Percentiles rank a stretch among this genome's conserved stretches.
phyloP scores from a whole-genome alignment of 2,329 filamentous ascomycete species.

The Bipolaris cookei region DNA sequence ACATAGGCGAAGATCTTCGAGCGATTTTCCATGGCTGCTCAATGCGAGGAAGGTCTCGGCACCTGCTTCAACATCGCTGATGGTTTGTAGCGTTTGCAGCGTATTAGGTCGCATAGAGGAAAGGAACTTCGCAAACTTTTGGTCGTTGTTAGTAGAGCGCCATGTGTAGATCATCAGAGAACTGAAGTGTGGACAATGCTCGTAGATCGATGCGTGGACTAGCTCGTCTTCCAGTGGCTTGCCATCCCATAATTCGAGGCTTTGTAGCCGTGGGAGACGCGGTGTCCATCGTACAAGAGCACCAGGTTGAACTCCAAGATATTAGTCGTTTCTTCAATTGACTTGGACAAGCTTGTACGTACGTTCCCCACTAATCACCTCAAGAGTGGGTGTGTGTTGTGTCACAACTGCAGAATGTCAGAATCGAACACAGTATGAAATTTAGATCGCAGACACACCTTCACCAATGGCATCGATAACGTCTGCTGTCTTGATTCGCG shows the following conservation, averaged over 20 bases:
- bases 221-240: slow-evolving; percentile 63
- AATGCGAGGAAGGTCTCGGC: slow-evolving; percentile 62
- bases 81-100: slow-evolving; percentile 64
- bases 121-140: slow-evolving; percentile 65
- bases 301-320: slow-evolving; percentile 54
- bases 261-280: slow-evolving; percentile 63
- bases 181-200: slow-evolving; percentile 66
- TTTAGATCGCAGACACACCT: slow-evolving; percentile 36
- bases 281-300: slow-evolving; percentile 65
- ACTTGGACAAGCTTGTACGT: slow-evolving; percentile 21
- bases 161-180: slow-evolving; percentile 65
- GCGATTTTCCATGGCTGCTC: slow-evolving; percentile 60
- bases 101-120: slow-evolving; percentile 62
- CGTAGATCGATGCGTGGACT: slow-evolving; percentile 60
- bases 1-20: slow-evolving; percentile 61
- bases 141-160: slow-evolving; percentile 60
- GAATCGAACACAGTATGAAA: slow-evolving; percentile 6
- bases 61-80: slow-evolving; percentile 62
- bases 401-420: slow-evolving; percentile 50
- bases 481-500: slow-evolving; percentile 49
- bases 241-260: slow-evolving; percentile 67
- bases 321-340: slow-evolving; percentile 13
- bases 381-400: slow-evolving; percentile 60
- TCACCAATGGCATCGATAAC: slow-evolving; percentile 59
- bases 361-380: slow-evolving; percentile 63